Percentiles rank a stretch among this genome's conserved stretches.
These are phyloP conservation scores for Diutina pseudorugosa DNA, from an alignment of 1,139 yeast genomes.

Conservation along the genomic window DNA sequence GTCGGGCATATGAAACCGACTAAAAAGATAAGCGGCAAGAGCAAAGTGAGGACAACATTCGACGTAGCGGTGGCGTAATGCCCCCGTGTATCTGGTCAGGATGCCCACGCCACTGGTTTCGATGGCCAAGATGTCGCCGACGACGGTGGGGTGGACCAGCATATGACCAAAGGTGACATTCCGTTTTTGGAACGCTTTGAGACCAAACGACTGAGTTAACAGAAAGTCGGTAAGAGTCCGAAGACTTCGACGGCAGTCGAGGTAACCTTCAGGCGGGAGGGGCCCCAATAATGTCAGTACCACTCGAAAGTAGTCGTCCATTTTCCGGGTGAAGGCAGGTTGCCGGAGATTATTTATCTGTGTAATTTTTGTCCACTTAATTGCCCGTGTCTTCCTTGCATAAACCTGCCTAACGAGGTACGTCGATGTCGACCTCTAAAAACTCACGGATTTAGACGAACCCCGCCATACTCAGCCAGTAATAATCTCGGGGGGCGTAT, in stretches of 20 bases:
- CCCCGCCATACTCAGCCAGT: not conserved
- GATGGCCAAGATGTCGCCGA: not conserved
- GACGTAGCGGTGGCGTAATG: slow-evolving; percentile 16
- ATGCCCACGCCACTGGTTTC: not conserved
- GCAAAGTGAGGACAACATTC: slow-evolving; percentile 22
- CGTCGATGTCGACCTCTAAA: not conserved
- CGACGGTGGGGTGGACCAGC: not conserved
- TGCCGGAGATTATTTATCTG: not conserved
- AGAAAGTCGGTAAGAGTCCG: not conserved
- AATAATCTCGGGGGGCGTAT: not conserved
- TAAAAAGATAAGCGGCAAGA: slow-evolving; percentile 18
- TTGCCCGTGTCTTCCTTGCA: not conserved
- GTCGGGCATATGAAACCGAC: slow-evolving; percentile 20
- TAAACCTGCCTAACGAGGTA: not conserved
- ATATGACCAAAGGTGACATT: not conserved
- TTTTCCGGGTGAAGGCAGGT: not conserved
- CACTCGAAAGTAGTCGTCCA: not conserved
- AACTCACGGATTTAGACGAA: not conserved
- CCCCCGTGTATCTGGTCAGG: slow-evolving; percentile 9
- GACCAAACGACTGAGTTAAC: not conserved
- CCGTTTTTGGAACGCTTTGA: slow-evolving; percentile 1
- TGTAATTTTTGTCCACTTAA: not conserved
- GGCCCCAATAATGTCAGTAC: not conserved
- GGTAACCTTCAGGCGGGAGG: not conserved
- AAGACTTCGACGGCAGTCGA: not conserved